A percentile compares a stretch with the other conserved stretches of the same genome.
Evolutionary conservation across 352 stramenopile species (phyloP).

Genomic region (Phytophthora pseudosyringae): DNA sequence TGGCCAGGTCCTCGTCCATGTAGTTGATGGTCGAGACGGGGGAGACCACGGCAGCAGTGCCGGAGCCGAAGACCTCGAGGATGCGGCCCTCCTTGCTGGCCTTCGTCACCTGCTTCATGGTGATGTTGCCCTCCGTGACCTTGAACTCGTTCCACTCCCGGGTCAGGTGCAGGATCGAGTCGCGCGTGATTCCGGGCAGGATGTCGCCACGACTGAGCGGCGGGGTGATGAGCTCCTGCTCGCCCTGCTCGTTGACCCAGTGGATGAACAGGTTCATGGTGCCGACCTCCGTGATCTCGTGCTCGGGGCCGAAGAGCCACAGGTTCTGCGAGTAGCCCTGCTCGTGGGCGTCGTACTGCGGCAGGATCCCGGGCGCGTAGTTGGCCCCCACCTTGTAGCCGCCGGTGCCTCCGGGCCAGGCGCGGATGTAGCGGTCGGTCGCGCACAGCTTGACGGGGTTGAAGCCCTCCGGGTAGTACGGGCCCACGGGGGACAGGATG

Average conservation of each 20-base stretch:
- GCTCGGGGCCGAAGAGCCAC: constrained; percentile 96
- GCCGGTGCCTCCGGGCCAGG: constrained; percentile 96
- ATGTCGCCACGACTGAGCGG: constrained; percentile 96
- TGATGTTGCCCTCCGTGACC: constrained; percentile 94
- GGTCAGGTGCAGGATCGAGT: constrained; percentile 95
- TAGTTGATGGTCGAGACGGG: constrained; percentile 96
- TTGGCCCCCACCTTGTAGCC: constrained; percentile 94
- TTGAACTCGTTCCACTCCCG: constrained; percentile 94
- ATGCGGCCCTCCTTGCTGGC: constrained; percentile 91
- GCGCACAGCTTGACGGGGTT: constrained; percentile 92
- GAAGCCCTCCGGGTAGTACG: constrained; percentile 97
- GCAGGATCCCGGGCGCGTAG: constrained; percentile 92
- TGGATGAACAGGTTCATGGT: constrained; percentile 99
- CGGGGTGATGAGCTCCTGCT: constrained; percentile 95
- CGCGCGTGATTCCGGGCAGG: constrained; percentile 96
- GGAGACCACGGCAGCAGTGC: constrained; percentile 95
- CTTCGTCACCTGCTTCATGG: constrained; percentile 94
- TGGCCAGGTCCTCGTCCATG: constrained; percentile 92
- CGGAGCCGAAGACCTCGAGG: constrained; percentile 96
- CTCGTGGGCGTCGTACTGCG: constrained; percentile 86
- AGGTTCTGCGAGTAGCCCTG: constrained; percentile 93
- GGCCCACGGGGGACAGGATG: constrained; percentile 96
- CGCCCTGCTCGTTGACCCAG: constrained; percentile 92
- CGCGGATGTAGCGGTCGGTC: constrained; percentile 94
- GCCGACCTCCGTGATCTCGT: constrained; percentile 90